Conservation (phyloP, 192 early-diverging fungal genomes). For the Backusella tarrabulga region DNA sequence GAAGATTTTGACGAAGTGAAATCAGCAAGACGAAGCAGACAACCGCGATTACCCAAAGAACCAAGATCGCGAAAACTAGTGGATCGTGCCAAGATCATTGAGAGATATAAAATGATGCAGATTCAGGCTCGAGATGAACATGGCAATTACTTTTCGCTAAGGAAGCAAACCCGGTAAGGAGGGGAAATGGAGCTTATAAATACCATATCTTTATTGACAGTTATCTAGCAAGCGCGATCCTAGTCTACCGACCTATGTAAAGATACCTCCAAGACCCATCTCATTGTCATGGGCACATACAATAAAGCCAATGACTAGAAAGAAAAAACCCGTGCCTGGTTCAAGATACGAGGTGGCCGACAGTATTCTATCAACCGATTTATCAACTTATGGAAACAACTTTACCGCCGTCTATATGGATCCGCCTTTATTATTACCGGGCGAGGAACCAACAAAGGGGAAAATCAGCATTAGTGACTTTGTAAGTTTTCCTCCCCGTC, state of each 20-base stretch:
- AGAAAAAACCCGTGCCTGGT: background rate
- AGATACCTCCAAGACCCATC: constrained; percentile 83
- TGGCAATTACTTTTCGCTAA: constrained; percentile 84
- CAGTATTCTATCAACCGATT: constrained; percentile 47
- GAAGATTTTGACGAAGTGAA: constrained; percentile 51
- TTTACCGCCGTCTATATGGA: constrained; percentile 92
- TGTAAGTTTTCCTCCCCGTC: constrained; percentile 19
- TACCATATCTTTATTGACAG: background rate
- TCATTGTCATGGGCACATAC: constrained; percentile 85
- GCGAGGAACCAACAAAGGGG: constrained; percentile 53
- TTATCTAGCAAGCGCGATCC: constrained; percentile 59
- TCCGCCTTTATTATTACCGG: constrained; percentile 76
- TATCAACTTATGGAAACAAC: constrained; percentile 58
- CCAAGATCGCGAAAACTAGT: constrained; percentile 38
- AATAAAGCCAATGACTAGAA: constrained; percentile 43
- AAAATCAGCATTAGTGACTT: constrained; percentile 69
- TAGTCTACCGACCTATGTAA: constrained; percentile 83
- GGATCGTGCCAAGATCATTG: constrained; percentile 70
- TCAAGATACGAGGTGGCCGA: constrained; percentile 42
- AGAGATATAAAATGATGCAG: constrained; percentile 86
- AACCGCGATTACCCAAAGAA: constrained; percentile 34
- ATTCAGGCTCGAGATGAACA: constrained; percentile 82
- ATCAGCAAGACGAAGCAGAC: constrained; percentile 40
- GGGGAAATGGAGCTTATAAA: background rate
- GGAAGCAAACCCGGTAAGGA: constrained; percentile 69